phyloP scores from a whole-genome alignment of 1,284 basidiomycete genomes.

The Anthracocystis panici-leucophaei region DNA sequence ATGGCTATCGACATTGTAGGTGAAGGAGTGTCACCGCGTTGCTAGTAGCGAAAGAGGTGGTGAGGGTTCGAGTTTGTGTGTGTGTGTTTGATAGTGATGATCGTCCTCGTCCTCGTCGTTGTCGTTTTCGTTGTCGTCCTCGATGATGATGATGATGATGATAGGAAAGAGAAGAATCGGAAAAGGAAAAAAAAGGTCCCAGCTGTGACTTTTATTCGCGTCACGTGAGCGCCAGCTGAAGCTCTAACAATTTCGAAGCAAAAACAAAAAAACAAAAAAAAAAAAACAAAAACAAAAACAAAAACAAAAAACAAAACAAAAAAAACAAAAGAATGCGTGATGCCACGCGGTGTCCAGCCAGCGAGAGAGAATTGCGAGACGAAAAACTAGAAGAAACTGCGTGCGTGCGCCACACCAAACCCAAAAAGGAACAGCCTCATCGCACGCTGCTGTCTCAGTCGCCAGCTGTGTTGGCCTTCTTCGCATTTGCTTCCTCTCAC shows the following conservation, averaged over 20 bases:
- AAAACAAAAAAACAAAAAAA: too few species aligned
- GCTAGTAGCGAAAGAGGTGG: neutral
- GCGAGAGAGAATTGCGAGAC: neutral
- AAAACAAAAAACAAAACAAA: too few species aligned
- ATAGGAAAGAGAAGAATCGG: neutral
- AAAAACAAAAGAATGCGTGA: too few species aligned
- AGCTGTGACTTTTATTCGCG: neutral
- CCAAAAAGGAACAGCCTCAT: too few species aligned
- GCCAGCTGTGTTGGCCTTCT: neutral
- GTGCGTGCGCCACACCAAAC: conserved; percentile 5
- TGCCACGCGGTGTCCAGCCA: conserved; percentile 1
- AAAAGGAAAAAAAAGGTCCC: neutral
- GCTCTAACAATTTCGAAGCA: neutral
- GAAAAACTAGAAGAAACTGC: neutral
- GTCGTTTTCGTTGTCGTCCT: too few species aligned
- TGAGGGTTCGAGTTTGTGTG: too few species aligned
- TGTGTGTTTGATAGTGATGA: neutral
- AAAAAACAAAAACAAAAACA: neutral
- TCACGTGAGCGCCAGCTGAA: neutral
- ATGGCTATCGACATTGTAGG: conserved; percentile 19
- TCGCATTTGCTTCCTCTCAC: neutral
- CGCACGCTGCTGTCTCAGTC: neutral
- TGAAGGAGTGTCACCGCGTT: neutral
- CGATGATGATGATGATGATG: neutral
- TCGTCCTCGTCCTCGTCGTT: neutral